Percentiles rank a stretch among this genome's conserved stretches.
Conservation (phyloP, 1,139 yeast genomes). For the Nakaseomyces kungkrabaensis region DNA sequence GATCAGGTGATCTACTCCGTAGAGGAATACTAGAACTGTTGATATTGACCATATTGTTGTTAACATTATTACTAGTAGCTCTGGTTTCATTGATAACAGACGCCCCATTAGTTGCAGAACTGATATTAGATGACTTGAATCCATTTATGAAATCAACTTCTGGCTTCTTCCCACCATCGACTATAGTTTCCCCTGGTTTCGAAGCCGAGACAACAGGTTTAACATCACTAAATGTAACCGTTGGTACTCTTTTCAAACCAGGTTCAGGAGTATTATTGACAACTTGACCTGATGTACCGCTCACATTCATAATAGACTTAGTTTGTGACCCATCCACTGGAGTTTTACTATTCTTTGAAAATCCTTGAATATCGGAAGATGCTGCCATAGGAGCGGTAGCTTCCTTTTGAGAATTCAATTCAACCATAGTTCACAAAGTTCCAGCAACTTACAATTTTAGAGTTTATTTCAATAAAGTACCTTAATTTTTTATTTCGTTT, state of each 20-base stretch:
- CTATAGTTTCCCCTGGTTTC: constrained; percentile 34
- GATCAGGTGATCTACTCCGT: not conserved
- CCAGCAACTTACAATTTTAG: too few relatives aligned
- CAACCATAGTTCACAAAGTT: not conserved
- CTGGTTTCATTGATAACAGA: not conserved
- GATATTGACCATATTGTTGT: not conserved
- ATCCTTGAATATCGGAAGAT: not conserved
- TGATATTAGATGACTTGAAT: not conserved
- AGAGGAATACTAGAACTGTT: not conserved
- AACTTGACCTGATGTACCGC: constrained; percentile 30
- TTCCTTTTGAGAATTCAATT: not conserved
- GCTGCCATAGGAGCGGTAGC: not conserved
- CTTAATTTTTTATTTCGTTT: too few relatives aligned
- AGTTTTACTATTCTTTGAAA: not conserved
- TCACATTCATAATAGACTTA: constrained; percentile 29
- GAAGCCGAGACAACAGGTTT: constrained; percentile 31
- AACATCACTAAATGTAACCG: constrained; percentile 29
- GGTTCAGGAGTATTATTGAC: constrained; percentile 29
- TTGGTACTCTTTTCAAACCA: constrained; percentile 29
- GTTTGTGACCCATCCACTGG: constrained; percentile 11
- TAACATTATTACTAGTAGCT: not conserved
- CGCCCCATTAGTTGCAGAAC: not conserved
- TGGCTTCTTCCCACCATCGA: not conserved
- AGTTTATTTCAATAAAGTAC: too few relatives aligned
- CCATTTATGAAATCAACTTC: not conserved